Evolutionary conservation across 371 early-diverging fungal genomes (phyloP).

Genomic region (Mortierella sp.): DNA sequence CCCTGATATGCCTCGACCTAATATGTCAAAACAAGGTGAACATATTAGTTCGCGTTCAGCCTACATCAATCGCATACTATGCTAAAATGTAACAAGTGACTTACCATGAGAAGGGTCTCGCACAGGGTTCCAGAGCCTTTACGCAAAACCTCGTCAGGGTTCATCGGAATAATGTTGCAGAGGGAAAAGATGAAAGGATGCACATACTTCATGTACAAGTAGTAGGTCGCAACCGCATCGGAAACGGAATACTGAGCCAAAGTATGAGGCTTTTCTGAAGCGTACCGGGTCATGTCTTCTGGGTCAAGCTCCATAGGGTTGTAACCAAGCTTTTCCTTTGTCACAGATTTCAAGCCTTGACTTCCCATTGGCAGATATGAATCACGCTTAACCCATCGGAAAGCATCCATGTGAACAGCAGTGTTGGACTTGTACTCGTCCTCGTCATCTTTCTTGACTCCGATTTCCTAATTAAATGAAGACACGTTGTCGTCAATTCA

Average conservation of each 20-base stretch:
- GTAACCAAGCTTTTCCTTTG: conserved; percentile 98
- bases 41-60: neutral
- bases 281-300: conserved; percentile 98
- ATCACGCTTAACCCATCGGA: conserved; percentile 99
- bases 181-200: conserved; percentile 99
- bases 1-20: conserved; percentile 94
- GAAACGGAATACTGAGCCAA: conserved; percentile 99
- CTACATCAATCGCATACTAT: no score
- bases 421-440: conserved; percentile 92
- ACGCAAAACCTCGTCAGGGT: conserved; percentile 97
- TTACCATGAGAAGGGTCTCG: conserved; percentile 97
- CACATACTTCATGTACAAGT: conserved; percentile 99
- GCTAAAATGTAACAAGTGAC: neutral
- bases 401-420: conserved; percentile 99
- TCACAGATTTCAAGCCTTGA: conserved; percentile 98
- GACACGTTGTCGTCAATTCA: neutral
- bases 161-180: conserved; percentile 98
- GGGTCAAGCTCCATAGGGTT: conserved; percentile 99
- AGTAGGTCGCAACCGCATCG: conserved; percentile 99
- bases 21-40: neutral
- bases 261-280: conserved; percentile 95
- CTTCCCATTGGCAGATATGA: conserved; percentile 98
- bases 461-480: conserved; percentile 80
- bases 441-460: conserved; percentile 85
- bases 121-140: conserved; percentile 99